Conservation (phyloP, 2,329 filamentous ascomycete genomes). For the Clonostachys byssicola region DNA sequence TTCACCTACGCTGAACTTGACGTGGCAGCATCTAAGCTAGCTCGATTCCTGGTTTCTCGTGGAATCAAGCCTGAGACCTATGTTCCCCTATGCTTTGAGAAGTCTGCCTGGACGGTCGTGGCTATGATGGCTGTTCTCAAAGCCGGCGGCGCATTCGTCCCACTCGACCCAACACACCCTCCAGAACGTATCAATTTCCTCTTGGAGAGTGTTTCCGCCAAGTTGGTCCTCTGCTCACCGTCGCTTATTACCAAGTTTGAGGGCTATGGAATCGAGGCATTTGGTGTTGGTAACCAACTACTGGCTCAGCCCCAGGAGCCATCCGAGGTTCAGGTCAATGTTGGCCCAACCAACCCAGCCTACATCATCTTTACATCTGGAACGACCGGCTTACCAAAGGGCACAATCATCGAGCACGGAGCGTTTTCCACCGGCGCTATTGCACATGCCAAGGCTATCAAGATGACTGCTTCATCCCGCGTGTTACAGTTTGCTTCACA, state of each 20-base stretch:
- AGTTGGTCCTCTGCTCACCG: slow-evolving; percentile 2
- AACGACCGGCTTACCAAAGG: slow-evolving; percentile 12
- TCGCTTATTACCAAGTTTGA: neutral
- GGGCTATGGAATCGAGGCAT: neutral
- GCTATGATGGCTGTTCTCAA: slow-evolving; percentile 25
- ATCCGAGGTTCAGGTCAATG: neutral
- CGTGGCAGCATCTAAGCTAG: slow-evolving; percentile 4
- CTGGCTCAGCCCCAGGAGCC: neutral
- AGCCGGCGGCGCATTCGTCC: slow-evolving; percentile 20
- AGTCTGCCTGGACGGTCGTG: slow-evolving; percentile 24
- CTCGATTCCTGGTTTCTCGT: slow-evolving; percentile 6
- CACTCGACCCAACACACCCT: slow-evolving; percentile 28
- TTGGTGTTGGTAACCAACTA: neutral
- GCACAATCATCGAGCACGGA: slow-evolving; percentile 11
- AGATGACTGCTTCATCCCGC: slow-evolving; percentile 1
- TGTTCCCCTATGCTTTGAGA: slow-evolving; percentile 26
- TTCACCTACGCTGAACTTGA: slow-evolving; percentile 15
- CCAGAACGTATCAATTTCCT: slow-evolving; percentile 3
- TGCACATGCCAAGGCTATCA: slow-evolving; percentile 1
- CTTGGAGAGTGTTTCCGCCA: neutral
- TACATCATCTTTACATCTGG: slow-evolving; percentile 3
- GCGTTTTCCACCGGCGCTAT: slow-evolving; percentile 10
- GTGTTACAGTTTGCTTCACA: slow-evolving; percentile 7
- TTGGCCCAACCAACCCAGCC: neutral
- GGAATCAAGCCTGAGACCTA: slow-evolving; percentile 12